These are phyloP conservation scores for Psilocybe subaeruginosa DNA, from an alignment of 768 basidiomycete species.

Conservation along the genomic window DNA sequence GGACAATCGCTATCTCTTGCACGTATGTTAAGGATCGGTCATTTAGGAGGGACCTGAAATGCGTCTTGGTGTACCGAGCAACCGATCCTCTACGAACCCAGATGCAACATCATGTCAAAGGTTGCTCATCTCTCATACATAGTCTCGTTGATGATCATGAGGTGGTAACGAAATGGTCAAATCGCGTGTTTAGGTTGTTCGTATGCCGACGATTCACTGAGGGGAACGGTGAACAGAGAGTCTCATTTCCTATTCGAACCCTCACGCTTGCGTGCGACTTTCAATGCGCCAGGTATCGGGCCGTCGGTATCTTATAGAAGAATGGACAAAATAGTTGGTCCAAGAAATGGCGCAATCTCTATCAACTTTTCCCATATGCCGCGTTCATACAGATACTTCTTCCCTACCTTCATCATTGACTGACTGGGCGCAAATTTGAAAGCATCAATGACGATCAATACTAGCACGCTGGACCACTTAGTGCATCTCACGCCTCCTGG, in stretches of 20 bases:
- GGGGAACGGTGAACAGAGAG: no score
- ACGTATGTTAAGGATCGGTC: no score
- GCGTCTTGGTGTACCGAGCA: no score
- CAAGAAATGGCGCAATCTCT: conserved; percentile 10
- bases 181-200: no score
- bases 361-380: not conserved
- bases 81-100: no score
- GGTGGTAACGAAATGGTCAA: no score
- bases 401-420: not conserved
- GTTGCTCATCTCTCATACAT: no score
- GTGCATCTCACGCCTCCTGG: conserved; percentile 73
- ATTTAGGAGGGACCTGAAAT: no score
- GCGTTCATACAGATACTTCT: not conserved
- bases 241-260: no score
- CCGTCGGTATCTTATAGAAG: not conserved
- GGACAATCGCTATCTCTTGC: no score
- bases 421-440: not conserved
- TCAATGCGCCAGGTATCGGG: not conserved
- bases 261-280: not conserved
- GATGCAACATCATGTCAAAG: no score
- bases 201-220: not conserved
- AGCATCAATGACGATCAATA: conserved; percentile 19
- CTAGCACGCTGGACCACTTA: conserved; percentile 63
- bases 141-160: no score
- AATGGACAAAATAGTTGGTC: not conserved